Conservation (phyloP, 345 rosid species). For the Psidium guajava region DNA sequence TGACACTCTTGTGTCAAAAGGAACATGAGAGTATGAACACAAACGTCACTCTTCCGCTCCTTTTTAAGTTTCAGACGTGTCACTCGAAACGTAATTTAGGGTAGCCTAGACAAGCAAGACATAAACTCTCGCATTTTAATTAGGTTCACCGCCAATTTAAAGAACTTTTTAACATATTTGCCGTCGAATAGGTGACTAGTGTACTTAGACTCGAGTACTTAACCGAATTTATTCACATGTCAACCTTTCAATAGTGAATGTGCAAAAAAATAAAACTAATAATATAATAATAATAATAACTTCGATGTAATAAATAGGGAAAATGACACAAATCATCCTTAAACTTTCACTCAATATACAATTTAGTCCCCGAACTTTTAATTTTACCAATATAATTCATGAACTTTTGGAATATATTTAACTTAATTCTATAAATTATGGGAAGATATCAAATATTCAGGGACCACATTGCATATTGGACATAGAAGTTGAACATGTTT, state of each 20-base stretch:
- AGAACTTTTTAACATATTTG: background rate
- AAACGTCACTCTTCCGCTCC: background rate
- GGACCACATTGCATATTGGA: too few species aligned
- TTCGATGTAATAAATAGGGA: background rate
- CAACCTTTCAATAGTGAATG: background rate
- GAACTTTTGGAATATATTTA: too few species aligned
- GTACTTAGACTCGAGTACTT: background rate
- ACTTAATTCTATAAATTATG: too few species aligned
- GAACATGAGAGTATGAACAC: background rate
- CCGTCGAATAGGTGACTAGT: background rate
- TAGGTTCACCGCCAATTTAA: background rate
- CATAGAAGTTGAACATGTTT: too few species aligned
- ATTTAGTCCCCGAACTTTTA: too few species aligned
- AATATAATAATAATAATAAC: background rate
- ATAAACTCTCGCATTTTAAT: background rate
- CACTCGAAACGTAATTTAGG: background rate
- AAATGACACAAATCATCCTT: too few species aligned
- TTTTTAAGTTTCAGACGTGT: background rate
- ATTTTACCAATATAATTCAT: too few species aligned
- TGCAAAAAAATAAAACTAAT: background rate
- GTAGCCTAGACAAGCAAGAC: background rate
- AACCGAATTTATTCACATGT: background rate
- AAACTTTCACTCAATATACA: too few species aligned
- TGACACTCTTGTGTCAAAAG: too few species aligned
- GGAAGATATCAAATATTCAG: too few species aligned